Conservation (phyloP, 1,139 yeast species). For the Scheffersomyces insectosa region DNA sequence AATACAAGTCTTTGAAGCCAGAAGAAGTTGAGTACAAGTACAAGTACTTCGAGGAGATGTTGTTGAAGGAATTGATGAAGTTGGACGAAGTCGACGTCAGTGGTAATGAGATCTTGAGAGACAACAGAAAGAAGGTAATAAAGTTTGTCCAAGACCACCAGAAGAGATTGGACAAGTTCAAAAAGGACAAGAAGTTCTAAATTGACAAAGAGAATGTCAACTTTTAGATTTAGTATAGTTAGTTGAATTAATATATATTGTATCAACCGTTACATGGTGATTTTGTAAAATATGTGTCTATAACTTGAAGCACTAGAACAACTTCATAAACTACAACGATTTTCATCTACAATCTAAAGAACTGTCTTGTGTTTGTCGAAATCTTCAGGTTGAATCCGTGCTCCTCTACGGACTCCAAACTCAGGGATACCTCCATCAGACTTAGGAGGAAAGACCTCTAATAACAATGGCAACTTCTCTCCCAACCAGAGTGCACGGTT, state of each 20-base stretch:
- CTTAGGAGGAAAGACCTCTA: conserved; percentile 16
- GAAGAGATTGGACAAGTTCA: conserved; percentile 57
- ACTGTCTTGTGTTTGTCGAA: conserved; percentile 6
- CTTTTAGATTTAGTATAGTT: too few relatives aligned
- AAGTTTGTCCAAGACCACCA: conserved; percentile 61
- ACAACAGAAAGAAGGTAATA: conserved; percentile 59
- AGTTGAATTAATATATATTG: too few relatives aligned
- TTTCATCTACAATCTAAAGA: too few relatives aligned
- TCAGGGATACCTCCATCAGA: conserved; percentile 19
- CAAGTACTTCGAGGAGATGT: conserved; percentile 63
- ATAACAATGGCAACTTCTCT: conserved; percentile 22
- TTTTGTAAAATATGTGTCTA: too few relatives aligned
- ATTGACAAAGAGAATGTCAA: background rate
- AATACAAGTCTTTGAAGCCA: conserved; percentile 30
- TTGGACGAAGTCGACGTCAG: conserved; percentile 64
- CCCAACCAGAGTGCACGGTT: conserved; percentile 35
- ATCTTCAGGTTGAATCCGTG: conserved; percentile 16
- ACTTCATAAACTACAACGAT: too few relatives aligned
- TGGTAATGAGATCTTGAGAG: conserved; percentile 52
- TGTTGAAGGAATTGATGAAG: conserved; percentile 63
- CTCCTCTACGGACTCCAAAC: conserved; percentile 28
- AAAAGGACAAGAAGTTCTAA: conserved; percentile 31
- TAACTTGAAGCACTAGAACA: too few relatives aligned
- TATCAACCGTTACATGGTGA: too few relatives aligned
- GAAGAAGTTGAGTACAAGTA: conserved; percentile 51